A percentile compares a stretch with the other conserved stretches of the same genome.
These are phyloP conservation scores for Penicillium cinerascens DNA, from an alignment of 495 filamentous ascomycete species.

Conservation along the genomic window DNA sequence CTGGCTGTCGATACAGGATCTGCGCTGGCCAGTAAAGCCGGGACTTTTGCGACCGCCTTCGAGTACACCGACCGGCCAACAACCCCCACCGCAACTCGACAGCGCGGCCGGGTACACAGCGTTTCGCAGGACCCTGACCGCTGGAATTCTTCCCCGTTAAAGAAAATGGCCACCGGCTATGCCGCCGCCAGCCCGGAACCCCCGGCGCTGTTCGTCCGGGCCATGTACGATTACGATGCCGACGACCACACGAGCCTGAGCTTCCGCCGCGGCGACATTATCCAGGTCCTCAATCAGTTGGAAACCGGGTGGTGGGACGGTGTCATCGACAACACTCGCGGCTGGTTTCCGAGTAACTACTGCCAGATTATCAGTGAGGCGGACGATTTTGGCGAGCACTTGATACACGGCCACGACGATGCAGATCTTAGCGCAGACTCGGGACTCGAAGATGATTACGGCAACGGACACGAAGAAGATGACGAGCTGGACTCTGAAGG, in stretches of 20 bases:
- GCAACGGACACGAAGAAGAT: conserved; percentile 63
- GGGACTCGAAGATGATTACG: conserved; percentile 59
- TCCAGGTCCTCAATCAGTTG: conserved; percentile 95
- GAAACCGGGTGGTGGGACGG: conserved; percentile 99
- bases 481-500: conserved; percentile 63
- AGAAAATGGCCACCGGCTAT: conserved; percentile 47
- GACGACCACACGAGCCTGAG: conserved; percentile 95
- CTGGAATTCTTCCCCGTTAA: conserved; percentile 30
- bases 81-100: conserved; percentile 32
- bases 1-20: conserved; percentile 35
- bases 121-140: conserved; percentile 29
- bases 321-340: conserved; percentile 80
- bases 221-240: conserved; percentile 94
- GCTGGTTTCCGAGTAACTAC: conserved; percentile 99
- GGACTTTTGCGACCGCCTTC: conserved; percentile 42
- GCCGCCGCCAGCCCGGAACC: conserved; percentile 63
- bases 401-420: conserved; percentile 39
- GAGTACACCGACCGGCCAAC: conserved; percentile 44
- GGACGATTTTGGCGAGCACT: conserved; percentile 53
- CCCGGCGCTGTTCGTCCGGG: conserved; percentile 86
- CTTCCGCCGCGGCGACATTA: conserved; percentile 92
- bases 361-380: conserved; percentile 77
- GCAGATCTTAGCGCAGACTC: conserved; percentile 57
- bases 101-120: conserved; percentile 31
- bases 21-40: conserved; percentile 33